A percentile compares a stretch with the other conserved stretches of the same genome.
Conservation (phyloP, 257 asterid genomes). For the Solanum sparsipilum region DNA sequence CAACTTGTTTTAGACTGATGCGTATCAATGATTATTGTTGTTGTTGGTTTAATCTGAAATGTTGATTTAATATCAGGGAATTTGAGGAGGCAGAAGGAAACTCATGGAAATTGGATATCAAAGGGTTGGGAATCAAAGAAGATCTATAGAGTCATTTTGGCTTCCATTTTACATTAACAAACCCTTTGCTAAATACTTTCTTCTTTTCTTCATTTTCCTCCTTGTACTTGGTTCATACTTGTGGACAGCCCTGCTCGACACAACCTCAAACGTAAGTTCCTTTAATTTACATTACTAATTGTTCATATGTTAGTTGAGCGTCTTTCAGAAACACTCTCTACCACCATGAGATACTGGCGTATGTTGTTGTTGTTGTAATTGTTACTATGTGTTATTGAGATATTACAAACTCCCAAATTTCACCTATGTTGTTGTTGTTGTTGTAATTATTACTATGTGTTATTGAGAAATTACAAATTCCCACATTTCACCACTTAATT, state of each 20-base stretch:
- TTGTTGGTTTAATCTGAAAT: background rate
- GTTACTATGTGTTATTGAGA: background rate
- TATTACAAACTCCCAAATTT: no score
- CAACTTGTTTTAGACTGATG: background rate
- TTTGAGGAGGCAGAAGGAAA: background rate
- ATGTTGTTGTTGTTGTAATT: background rate
- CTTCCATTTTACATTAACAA: background rate
- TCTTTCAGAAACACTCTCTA: background rate
- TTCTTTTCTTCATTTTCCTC: background rate
- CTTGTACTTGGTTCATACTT: background rate
- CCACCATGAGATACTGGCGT: accelerated
- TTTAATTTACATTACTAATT: background rate
- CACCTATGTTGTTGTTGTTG: background rate
- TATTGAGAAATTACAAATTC: background rate
- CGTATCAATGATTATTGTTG: background rate
- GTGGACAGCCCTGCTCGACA: background rate
- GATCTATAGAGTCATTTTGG: background rate
- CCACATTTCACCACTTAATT: background rate
- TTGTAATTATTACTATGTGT: background rate
- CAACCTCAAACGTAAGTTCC: constrained; percentile 1
- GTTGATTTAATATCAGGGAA: background rate
- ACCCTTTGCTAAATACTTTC: background rate
- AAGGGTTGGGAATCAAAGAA: background rate
- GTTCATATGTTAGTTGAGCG: background rate
- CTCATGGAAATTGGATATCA: background rate